Evolutionary conservation across 2,329 filamentous ascomycete genomes (phyloP).

Genomic region (Elsinoe necatrix): DNA sequence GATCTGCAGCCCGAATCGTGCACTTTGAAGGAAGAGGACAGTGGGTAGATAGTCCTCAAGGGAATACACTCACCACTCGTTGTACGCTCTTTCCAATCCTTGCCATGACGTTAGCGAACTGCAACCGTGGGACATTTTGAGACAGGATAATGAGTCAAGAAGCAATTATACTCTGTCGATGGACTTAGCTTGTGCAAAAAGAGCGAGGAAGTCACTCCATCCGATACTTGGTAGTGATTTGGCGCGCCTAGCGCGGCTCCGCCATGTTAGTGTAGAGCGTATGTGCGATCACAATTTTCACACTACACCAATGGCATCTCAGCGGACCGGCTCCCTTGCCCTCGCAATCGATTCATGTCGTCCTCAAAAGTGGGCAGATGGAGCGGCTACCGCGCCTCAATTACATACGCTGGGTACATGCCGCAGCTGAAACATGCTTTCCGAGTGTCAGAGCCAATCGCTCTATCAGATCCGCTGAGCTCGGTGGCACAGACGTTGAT

Average conservation of each 20-base stretch:
- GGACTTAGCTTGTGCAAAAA: no score
- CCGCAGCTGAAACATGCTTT: neutral
- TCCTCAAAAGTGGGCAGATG: neutral
- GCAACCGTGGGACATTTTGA: no score
- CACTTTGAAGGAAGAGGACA: no score
- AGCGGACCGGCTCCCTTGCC: neutral
- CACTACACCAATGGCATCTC: neutral
- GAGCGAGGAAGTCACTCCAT: neutral
- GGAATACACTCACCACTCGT: no score
- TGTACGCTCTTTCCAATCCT: no score
- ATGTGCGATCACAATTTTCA: neutral
- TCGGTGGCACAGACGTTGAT: no score
- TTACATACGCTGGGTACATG: neutral
- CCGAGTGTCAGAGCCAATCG: neutral
- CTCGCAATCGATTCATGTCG: neutral
- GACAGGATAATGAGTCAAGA: no score
- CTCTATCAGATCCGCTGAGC: neutral
- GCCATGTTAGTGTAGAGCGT: neutral
- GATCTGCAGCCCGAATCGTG: no score
- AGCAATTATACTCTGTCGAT: no score
- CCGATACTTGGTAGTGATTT: neutral
- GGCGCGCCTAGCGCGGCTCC: neutral
- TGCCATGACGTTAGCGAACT: no score
- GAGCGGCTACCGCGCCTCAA: neutral
- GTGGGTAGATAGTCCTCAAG: no score